A percentile compares a stretch with the other conserved stretches of the same genome.
phyloP scores from a whole-genome alignment of 208 protist genomes.

The Trypanosoma caninum region DNA sequence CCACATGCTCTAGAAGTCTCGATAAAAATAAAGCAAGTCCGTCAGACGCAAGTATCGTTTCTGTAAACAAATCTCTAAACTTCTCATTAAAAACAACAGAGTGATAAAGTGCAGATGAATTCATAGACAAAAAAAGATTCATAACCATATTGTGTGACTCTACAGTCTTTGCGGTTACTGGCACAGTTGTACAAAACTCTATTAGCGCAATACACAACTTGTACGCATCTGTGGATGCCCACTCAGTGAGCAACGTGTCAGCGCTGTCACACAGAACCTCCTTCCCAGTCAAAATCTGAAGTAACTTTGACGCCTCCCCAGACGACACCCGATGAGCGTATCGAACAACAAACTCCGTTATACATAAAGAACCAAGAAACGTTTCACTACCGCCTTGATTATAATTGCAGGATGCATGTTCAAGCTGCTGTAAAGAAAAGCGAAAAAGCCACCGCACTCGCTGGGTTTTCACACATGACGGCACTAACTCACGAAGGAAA shows the following conservation, averaged over 20 bases:
- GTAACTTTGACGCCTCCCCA: slow-evolving; percentile 33
- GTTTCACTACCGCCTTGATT: slow-evolving; percentile 20
- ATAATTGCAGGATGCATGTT: slow-evolving; percentile 25
- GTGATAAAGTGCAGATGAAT: slow-evolving; percentile 74
- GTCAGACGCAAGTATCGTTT: slow-evolving; percentile 57
- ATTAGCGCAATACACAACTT: slow-evolving; percentile 52
- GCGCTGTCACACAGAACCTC: neutral
- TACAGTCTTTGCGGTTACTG: slow-evolving; percentile 33
- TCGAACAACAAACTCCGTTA: slow-evolving; percentile 61
- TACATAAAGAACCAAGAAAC: slow-evolving; percentile 32
- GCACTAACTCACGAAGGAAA: slow-evolving; percentile 32
- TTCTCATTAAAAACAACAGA: slow-evolving; percentile 38
- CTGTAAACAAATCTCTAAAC: slow-evolving; percentile 73
- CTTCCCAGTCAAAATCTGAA: slow-evolving; percentile 32
- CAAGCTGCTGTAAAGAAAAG: slow-evolving; percentile 31
- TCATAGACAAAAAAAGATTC: slow-evolving; percentile 71
- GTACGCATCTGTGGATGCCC: slow-evolving; percentile 13
- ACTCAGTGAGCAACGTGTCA: neutral
- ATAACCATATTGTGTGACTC: slow-evolving; percentile 46
- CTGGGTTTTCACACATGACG: slow-evolving; percentile 10
- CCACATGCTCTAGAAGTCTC: slow-evolving; percentile 42
- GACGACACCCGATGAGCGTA: slow-evolving; percentile 35
- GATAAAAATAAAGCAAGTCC: slow-evolving; percentile 34
- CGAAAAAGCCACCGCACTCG: slow-evolving; percentile 62
- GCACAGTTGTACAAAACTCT: slow-evolving; percentile 37